Evolutionary conservation across 2,329 filamentous ascomycete genomes (phyloP), one percentile per base, ranked within the genome.

Genomic region (Apiospora sp.): DNA sequence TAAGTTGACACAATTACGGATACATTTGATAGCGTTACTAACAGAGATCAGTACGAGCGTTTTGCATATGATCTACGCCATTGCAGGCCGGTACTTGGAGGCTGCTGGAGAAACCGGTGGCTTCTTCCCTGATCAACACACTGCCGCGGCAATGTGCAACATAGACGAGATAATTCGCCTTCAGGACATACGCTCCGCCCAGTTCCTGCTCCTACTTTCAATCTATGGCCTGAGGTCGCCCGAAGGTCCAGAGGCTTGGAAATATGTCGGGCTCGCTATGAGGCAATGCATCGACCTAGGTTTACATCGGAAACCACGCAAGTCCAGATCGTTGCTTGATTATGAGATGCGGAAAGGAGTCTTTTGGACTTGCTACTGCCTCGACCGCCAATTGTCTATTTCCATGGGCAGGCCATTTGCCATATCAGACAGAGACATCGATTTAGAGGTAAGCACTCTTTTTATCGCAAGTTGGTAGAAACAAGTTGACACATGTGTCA

Each of bases 321-420:
- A 68, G 44, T 70, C 67, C 19, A 71, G 69, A 3, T 72, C 72
- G 12, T 73, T 70, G 16, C 69, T 78, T 30, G 77, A 78, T 44
- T 72, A 75, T 44, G 76, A 77, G 49, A 76, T 79, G 72, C 70
- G 77, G 19, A 79, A 78, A 61, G 75, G 79, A 16, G 73, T 80
- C 4, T 81, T 81, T 68, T 81, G 80, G 80, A 75, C 76, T 6
- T 78, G 78, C 64, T 81, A 81, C 71, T 78, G 73, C 58, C 75
- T 81, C 10, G 80, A 81, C 72, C 77, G 80, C 37, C 76, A 79
- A 44, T 75, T 80, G 5, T 81, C 78, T 3, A 80, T 79, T 44
- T 76, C 78, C 6, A 73, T 81, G n/a, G 80, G 80, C 1, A 72
- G 79, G 51, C 78, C 78, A 1, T 80, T 80, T 71, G 77, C 77